phyloP scores from a whole-genome alignment of 2,329 filamentous ascomycete species.

The Aspergillus viridinutans region DNA sequence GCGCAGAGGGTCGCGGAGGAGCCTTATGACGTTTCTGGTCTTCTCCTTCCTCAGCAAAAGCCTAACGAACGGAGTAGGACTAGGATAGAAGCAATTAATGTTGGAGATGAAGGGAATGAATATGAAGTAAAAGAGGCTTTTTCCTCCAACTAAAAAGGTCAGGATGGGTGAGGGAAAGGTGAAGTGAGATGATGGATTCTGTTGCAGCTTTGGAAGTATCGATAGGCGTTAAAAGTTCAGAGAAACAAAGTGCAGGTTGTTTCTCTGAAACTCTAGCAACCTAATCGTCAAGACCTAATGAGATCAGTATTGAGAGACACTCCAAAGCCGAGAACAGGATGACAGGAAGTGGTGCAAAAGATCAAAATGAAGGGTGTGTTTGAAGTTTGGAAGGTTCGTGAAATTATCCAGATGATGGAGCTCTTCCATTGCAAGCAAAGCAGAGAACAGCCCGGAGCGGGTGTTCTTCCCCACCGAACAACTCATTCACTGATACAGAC shows the following conservation, averaged over 20 bases:
- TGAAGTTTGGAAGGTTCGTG: slow-evolving; percentile 20
- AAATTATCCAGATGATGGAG: slow-evolving; percentile 17
- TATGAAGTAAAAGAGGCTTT: slow-evolving; percentile 1
- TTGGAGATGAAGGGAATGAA: not conserved
- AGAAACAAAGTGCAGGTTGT: slow-evolving; percentile 44
- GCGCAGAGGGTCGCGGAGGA: slow-evolving; percentile 28
- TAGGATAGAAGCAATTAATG: not conserved
- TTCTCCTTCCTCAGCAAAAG: slow-evolving; percentile 26
- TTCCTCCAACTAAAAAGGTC: slow-evolving; percentile 6
- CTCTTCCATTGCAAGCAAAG: slow-evolving; percentile 11
- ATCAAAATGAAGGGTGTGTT: slow-evolving; percentile 11
- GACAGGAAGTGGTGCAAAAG: slow-evolving; percentile 1
- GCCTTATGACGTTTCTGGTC: slow-evolving; percentile 39
- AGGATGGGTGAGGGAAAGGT: slow-evolving; percentile 12
- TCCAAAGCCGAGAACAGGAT: not conserved
- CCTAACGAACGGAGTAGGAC: slow-evolving; percentile 13
- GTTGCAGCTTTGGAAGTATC: slow-evolving; percentile 22
- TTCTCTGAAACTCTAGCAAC: slow-evolving; percentile 22
- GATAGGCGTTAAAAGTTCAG: slow-evolving; percentile 22
- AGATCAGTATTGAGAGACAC: slow-evolving; percentile 1
- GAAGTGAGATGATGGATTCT: slow-evolving; percentile 13
- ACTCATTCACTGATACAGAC: not conserved
- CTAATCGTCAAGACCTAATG: not conserved
- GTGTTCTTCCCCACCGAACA: slow-evolving; percentile 20
- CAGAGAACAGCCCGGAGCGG: slow-evolving; percentile 14